Evolutionary conservation across 2,329 filamentous ascomycete species (phyloP).

Genomic region (Exserohilum rostratum): DNA sequence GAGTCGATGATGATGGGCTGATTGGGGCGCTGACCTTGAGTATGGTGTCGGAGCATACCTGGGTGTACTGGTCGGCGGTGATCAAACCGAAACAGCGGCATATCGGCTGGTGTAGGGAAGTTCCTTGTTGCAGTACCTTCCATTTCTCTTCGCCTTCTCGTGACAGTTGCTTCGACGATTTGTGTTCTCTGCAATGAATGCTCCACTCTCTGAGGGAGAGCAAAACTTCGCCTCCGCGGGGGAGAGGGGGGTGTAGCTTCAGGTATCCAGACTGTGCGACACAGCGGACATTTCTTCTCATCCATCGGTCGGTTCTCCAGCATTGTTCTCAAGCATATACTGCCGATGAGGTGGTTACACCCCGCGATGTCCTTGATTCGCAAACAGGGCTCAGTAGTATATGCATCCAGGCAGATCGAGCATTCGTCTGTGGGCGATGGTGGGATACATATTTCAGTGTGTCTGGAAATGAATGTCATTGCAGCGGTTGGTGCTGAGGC

Average conservation of each 20-base stretch:
- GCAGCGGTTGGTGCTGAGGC: neutral
- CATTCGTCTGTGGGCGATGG: slow-evolving; percentile 16
- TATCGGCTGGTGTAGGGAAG: too few relatives aligned
- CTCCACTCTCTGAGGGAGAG: too few relatives aligned
- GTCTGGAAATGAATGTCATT: neutral
- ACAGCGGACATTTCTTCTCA: slow-evolving; percentile 30
- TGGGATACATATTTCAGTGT: slow-evolving; percentile 1
- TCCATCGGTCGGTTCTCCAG: slow-evolving; percentile 8
- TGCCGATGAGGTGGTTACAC: slow-evolving; percentile 26
- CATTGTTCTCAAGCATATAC: slow-evolving; percentile 17
- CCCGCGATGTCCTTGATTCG: slow-evolving; percentile 19
- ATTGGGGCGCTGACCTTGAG: neutral
- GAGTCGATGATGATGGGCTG: slow-evolving; percentile 10
- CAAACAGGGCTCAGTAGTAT: slow-evolving; percentile 12
- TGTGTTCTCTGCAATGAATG: too few relatives aligned
- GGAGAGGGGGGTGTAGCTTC: neutral
- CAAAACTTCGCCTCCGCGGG: too few relatives aligned
- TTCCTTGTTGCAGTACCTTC: too few relatives aligned
- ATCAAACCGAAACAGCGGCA: neutral
- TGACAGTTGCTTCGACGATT: too few relatives aligned
- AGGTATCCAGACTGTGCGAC: slow-evolving; percentile 29
- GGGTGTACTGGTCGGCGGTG: too few relatives aligned
- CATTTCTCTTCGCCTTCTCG: too few relatives aligned
- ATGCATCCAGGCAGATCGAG: slow-evolving; percentile 28
- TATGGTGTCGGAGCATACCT: neutral